Evolutionary conservation across 257 asterid species (phyloP).

Genomic region (Solanum verrucosum): DNA sequence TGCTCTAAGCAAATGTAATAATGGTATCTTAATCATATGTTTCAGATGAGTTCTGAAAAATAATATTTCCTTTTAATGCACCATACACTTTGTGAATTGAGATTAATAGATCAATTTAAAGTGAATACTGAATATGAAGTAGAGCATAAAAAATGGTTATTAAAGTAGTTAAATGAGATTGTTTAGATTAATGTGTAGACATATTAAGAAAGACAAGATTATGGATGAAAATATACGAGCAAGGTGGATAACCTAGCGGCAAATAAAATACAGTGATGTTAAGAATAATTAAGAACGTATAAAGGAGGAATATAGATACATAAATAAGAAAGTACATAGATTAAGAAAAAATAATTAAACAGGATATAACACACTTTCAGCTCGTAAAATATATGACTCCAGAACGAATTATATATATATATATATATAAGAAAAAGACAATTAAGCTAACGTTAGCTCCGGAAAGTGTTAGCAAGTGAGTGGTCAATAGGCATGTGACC

Average conservation of each 20-base stretch:
- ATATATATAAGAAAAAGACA: background rate
- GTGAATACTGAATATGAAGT: background rate
- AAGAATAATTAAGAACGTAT: too few species aligned
- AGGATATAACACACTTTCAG: rapidly evolving
- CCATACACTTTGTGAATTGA: background rate
- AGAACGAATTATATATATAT: background rate
- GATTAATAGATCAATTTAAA: background rate
- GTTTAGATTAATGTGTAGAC: too few species aligned
- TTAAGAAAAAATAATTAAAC: rapidly evolving
- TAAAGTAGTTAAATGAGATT: background rate
- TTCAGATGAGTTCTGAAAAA: background rate
- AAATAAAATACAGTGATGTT: background rate
- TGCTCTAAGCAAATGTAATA: background rate
- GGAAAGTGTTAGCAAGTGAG: background rate
- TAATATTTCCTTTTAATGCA: background rate
- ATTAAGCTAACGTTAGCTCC: background rate
- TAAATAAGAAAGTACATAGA: rapidly evolving
- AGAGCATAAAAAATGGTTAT: background rate
- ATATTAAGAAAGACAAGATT: rapidly evolving
- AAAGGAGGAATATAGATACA: rapidly evolving
- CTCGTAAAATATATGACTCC: too few species aligned
- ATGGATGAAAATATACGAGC: background rate
- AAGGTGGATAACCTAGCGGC: background rate
- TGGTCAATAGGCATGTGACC: background rate
- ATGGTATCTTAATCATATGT: background rate